Base-by-base conservation (phyloP, 2,329 filamentous ascomycete genomes). In the Colletotrichum tropicicola region DNA sequence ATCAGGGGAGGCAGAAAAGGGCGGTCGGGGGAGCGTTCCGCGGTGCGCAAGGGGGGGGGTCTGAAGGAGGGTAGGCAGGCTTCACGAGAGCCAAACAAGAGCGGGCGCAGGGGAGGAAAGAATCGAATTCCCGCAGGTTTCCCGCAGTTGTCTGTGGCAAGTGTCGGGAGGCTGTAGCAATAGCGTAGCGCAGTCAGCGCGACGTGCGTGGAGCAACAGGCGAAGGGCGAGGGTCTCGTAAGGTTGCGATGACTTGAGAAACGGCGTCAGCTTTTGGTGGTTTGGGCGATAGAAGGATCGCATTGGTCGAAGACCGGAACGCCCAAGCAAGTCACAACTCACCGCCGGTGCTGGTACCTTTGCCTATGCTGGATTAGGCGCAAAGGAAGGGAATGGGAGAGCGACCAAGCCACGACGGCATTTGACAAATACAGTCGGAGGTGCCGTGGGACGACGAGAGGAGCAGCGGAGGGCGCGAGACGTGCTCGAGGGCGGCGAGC, bases 191-290 rank as follows among this genome's bases (percentile, higher is more conserved):
- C 35, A 62, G 30, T 51, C 49, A 45, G 51, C 49, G 44, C 44
- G 25, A n/a, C 39, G 28, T 28, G 37, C 21, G 60, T 30, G 10
- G 41, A 41, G 28, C 17, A 21, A 4, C 27, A n/a, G 25, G 35
- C 49, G 8, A 19, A 43, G 39, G 39, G 47, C 37, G 47, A 17
- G 28, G 32, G 44, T 52, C 21, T 65, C 51, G 62, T 19, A 28
- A 51, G 49, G 37, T 62, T 43, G 52, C 49, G 51, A 52, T 62
- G 21, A 37, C 27, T 39, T 45, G 39, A 19, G 37, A 59, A 27
- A 23, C 19, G 37, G 57, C 57, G 62, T 65, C 62, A 65, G 57
- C 62, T 39, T 55, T 62, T 30, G 57, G 44, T 62, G 47, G 25
- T 44, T 49, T 25, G 28, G 48, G 41, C 13, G 25, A 51, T 32